Base-by-base conservation (phyloP, 257 asterid species). In the Solanum rostratum region DNA sequence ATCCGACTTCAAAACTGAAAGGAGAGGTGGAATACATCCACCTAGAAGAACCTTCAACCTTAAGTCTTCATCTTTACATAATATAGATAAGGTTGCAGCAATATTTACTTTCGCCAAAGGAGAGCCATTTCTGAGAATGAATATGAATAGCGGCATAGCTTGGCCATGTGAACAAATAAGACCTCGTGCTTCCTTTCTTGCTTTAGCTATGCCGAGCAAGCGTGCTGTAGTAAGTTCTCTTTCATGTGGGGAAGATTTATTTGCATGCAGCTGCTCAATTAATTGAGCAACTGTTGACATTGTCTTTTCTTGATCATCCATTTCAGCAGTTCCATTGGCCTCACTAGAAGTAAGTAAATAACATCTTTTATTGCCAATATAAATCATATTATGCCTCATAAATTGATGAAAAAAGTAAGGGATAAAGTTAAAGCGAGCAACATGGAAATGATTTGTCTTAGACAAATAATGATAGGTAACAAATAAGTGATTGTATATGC, bases 211-310 rank as follows among this genome's bases (percentile, higher is more conserved):
- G 79, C 95, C 95, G 37, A 94, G 93, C 93, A 95, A 89, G 79
- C 95, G 94, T 85, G 99, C 94, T n/a, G 99, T 92, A 83, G 90
- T 92, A 68, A 95, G 98, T 84, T 95, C 98, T 87, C 86, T 95
- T 89, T 94, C 99, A 10, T 86, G 92, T 9, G 94, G 91, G 13
- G 97, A 90, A 22, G 99, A 92, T 68, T 69, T 90, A 79, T 68
- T 90, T 57, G 92, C 92, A 82, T 95, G 98, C 57, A 95, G 91
- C 86, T 94, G 99, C 89, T 94, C 97, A 41, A 95, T 50, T 81
- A 95, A 88, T 80, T 93, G 89, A 87, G 97, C 92, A 88, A 95
- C 97, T 84, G 94, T 91, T 45, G 97, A 86, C 79, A 82, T 84
- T 11, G 92, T 90, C 86, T 87, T 91, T 82, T 93, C 90, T 46